Percentiles rank a stretch among this genome's conserved stretches.
Conservation (phyloP, 139 green algal genomes). For the Chlorella sorokiniana region DNA sequence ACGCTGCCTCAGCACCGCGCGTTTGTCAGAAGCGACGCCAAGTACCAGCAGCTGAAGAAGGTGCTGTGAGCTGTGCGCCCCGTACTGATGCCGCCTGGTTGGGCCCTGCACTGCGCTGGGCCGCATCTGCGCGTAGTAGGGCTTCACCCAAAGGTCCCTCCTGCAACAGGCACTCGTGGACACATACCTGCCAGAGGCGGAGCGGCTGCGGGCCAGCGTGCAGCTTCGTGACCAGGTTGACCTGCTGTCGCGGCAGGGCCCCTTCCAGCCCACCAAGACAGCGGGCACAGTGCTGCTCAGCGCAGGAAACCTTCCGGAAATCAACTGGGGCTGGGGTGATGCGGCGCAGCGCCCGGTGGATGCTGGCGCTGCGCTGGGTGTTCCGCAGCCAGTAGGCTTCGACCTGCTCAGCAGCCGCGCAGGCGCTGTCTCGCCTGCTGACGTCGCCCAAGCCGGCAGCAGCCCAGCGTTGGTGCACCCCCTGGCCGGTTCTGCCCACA, state of each 20-base stretch:
- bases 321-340: conserved; percentile 59
- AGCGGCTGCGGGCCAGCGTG: conserved; percentile 59
- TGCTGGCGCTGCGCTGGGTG: conserved; percentile 7
- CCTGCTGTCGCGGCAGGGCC: conserved; percentile 10
- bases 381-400: conserved; percentile 22
- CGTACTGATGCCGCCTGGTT: too few relatives aligned
- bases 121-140: not conserved
- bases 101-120: not conserved
- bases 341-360: not conserved
- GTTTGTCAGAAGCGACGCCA: conserved; percentile 38
- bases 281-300: conserved; percentile 53
- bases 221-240: not conserved
- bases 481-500: too few relatives aligned
- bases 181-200: conserved; percentile 58
- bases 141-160: too few relatives aligned
- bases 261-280: conserved; percentile 46
- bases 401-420: conserved; percentile 7
- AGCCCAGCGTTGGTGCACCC: not conserved
- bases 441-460: not conserved
- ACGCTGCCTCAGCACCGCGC: conserved; percentile 75
- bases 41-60: conserved; percentile 47
- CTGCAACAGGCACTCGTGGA: conserved; percentile 2
- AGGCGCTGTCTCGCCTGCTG: not conserved
- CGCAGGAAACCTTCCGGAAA: conserved; percentile 62
- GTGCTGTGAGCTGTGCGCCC: too few relatives aligned